Evolutionary conservation across 768 basidiomycete genomes (phyloP).

Genomic region (Mycena capillaripes): DNA sequence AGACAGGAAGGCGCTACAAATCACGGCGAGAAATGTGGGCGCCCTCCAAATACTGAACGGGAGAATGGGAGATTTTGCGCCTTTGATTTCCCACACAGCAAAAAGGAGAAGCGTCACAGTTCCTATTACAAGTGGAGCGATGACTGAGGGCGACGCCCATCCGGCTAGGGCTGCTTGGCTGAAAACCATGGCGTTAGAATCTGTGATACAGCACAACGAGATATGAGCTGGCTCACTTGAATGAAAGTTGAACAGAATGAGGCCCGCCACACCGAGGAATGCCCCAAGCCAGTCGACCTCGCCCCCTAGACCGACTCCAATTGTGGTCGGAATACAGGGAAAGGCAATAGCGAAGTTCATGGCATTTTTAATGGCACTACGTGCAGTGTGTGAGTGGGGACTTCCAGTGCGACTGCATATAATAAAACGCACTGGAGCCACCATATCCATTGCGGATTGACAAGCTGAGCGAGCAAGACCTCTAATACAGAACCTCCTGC

Average conservation of each 20-base stretch:
- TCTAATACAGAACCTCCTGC: slow-evolving; percentile 12
- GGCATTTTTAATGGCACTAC: slow-evolving; percentile 16
- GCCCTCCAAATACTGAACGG: slow-evolving; percentile 16
- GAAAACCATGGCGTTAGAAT: background rate
- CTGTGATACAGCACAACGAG: no score
- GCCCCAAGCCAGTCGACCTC: slow-evolving; percentile 21
- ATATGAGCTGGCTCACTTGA: slow-evolving; percentile 3
- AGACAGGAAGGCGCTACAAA: slow-evolving; percentile 7
- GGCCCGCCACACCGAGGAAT: slow-evolving; percentile 14
- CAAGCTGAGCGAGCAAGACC: slow-evolving; percentile 8
- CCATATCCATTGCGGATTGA: slow-evolving; percentile 22
- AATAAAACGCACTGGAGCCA: slow-evolving; percentile 10
- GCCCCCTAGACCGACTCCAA: slow-evolving; percentile 5
- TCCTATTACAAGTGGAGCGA: slow-evolving; percentile 7
- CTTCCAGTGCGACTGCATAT: background rate
- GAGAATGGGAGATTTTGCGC: slow-evolving; percentile 14
- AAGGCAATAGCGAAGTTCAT: slow-evolving; percentile 13
- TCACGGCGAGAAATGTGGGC: slow-evolving; percentile 22
- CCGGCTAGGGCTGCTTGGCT: slow-evolving; percentile 13
- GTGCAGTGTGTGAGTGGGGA: background rate
- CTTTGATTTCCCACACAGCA: slow-evolving; percentile 22
- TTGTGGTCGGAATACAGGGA: background rate
- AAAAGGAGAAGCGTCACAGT: slow-evolving; percentile 1
- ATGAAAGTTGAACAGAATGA: slow-evolving; percentile 19
- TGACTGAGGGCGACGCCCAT: slow-evolving; percentile 15